Evolutionary conservation across 2,329 filamentous ascomycete species (phyloP).

Genomic region (Gnomoniopsis sp.): DNA sequence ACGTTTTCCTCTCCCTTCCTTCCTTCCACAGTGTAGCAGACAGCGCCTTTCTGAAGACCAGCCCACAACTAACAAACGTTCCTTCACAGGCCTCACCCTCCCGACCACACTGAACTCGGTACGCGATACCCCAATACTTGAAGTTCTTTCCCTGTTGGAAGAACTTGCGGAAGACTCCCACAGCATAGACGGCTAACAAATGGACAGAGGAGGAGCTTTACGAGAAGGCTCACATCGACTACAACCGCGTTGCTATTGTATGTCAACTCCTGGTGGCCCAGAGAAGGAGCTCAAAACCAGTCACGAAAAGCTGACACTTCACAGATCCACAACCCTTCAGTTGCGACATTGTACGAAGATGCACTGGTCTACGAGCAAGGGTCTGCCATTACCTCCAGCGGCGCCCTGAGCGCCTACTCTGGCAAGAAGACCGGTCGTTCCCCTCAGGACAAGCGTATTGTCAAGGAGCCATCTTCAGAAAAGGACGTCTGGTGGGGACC

Average conservation of each 20-base stretch:
- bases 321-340: slow-evolving; percentile 84
- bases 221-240: slow-evolving; percentile 98
- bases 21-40: background rate
- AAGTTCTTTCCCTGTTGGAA: too few species aligned
- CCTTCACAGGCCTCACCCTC: slow-evolving; percentile 61
- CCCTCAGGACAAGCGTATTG: slow-evolving; percentile 94
- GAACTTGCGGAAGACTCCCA: too few species aligned
- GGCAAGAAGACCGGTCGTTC: slow-evolving; percentile 97
- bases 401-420: slow-evolving; percentile 94
- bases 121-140: too few species aligned
- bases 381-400: slow-evolving; percentile 92
- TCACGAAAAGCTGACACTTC: slow-evolving; percentile 21
- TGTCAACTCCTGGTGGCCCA: slow-evolving; percentile 30
- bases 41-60: background rate
- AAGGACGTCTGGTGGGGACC: slow-evolving; percentile 98
- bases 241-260: slow-evolving; percentile 96
- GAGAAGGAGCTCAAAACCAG: background rate
- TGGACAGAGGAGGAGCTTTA: slow-evolving; percentile 81
- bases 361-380: slow-evolving; percentile 93
- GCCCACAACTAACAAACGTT: background rate
- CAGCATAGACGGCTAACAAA: slow-evolving; percentile 2
- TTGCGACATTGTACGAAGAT: slow-evolving; percentile 97
- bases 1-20: slow-evolving; percentile 39
- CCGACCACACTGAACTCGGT: slow-evolving; percentile 90
- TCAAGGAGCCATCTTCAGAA: slow-evolving; percentile 85